Evolutionary conservation across 176 grass and related monocot species (phyloP), one percentile per base, ranked within the genome.

Genomic region (Metroxylon sagu): DNA sequence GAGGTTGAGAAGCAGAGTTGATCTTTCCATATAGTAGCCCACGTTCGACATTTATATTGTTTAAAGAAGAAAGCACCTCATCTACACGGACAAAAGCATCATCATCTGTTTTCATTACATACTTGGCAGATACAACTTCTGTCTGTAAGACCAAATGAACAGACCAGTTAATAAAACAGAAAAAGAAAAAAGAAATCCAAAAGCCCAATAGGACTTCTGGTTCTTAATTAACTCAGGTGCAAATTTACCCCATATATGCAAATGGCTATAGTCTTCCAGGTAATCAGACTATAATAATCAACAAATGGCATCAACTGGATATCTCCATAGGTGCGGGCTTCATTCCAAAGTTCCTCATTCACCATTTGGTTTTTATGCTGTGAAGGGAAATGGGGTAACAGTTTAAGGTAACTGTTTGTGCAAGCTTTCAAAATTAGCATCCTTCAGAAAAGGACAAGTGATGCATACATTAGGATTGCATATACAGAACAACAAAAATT

Each of bases 41-140:
- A 59, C 76, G 82, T 57, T 64, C 85, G 59, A 82, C 60, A 79
- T 93, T 99, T 73, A 67, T 53, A 59, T 35, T 62, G 26, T 83
- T 53, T 52, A 99, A 54, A 66, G 84, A 85, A 53, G 66, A 71
- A 61, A 99, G 82, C 68, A 99, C 75, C 74, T 92, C 94, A 66
- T 99, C 94, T 14, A 99, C 67, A 67, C 94, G 82, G 67, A 99
- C 94, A 82, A 99, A 99, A 79, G 94, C 94, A 74, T 99, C 94
- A 63, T 99, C 94, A 59, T 99, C 94, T 55, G 94, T 99, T 82
- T 99, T 99, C 94, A 99, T 93, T 57, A 93, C 85, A 78, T 93
- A 93, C 64, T 93, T 93, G 57, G 85, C 85, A 29, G 85, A 85
- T 58, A 83, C 56, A 54, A 77, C 82, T 71, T 99, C 79, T 66